A percentile compares a stretch with the other conserved stretches of the same genome.
Evolutionary conservation across 2,329 filamentous ascomycete genomes (phyloP).

Genomic region (Plectosphaerella plurivora): DNA sequence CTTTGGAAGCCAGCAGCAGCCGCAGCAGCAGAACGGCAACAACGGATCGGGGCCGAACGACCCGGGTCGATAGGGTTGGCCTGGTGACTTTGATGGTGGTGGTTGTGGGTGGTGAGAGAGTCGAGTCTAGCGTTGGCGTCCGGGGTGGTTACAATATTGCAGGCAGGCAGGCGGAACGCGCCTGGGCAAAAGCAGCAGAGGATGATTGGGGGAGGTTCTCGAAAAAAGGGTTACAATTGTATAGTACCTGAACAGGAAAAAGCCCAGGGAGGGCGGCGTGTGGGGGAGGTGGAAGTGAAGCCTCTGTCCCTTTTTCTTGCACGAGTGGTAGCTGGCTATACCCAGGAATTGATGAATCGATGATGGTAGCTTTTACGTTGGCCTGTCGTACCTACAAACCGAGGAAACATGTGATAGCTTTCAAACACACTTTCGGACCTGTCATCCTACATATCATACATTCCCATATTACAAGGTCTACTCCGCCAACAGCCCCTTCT

Average conservation of each 20-base stretch:
- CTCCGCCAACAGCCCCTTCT: constrained; percentile 2
- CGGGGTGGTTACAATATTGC: neutral
- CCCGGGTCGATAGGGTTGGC: neutral
- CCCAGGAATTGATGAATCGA: too few species aligned
- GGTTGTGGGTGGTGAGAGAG: neutral
- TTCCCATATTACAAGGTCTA: neutral
- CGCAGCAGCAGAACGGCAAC: constrained; percentile 30
- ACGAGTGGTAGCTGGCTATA: too few species aligned
- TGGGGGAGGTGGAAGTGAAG: too few species aligned
- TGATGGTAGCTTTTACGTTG: too few species aligned
- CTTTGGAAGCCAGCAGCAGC: constrained; percentile 53
- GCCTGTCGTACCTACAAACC: too few species aligned
- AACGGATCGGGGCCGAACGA: constrained; percentile 11
- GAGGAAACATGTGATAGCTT: too few species aligned
- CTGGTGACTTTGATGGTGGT: neutral
- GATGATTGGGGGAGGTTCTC: neutral
- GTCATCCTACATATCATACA: neutral
- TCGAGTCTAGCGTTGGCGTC: neutral
- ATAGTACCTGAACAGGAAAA: neutral
- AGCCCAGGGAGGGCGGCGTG: neutral
- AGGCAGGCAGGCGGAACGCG: neutral
- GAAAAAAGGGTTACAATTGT: neutral
- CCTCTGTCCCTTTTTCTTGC: too few species aligned
- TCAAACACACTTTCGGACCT: too few species aligned
- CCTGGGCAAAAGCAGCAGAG: neutral